Conservation (phyloP, 768 basidiomycete species). For the Rhizopogon vesiculosus region DNA sequence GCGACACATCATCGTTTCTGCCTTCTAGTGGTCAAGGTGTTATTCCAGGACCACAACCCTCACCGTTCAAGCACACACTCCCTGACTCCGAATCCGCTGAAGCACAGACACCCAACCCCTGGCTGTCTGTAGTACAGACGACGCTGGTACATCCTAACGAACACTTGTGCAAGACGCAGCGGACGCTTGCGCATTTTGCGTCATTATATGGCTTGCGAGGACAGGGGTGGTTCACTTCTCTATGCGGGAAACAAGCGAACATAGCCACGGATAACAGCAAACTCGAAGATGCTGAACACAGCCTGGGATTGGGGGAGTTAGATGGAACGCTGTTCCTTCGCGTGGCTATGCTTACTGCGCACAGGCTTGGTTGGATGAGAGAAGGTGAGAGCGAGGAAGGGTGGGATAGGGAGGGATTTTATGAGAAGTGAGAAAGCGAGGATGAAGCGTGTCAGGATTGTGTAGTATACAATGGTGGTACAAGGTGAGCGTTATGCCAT, state of each 20-base stretch:
- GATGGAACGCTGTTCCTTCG: conserved; percentile 24
- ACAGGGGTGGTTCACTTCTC: conserved; percentile 10
- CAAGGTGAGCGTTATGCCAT: not conserved
- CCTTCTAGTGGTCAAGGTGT: conserved; percentile 2
- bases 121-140: conserved; percentile 30
- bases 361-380: conserved; percentile 30
- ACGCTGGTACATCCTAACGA: conserved; percentile 28
- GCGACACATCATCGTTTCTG: conserved; percentile 14
- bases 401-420: conserved; percentile 29
- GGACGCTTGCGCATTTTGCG: conserved; percentile 21
- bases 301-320: conserved; percentile 14
- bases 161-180: conserved; percentile 20
- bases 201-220: conserved; percentile 12
- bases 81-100: conserved; percentile 5
- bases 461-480: conserved; percentile 4
- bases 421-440: conserved; percentile 1
- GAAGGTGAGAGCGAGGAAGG: conserved; percentile 23
- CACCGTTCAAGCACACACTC: conserved; percentile 4
- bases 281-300: conserved; percentile 19
- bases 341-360: conserved; percentile 20
- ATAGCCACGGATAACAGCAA: conserved; percentile 4
- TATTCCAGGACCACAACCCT: conserved; percentile 7
- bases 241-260: not conserved
- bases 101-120: conserved; percentile 26
- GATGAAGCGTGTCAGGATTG: not conserved